A percentile compares a stretch with the other conserved stretches of the same genome.
phyloP scores from a whole-genome alignment of 352 stramenopile genomes.

The Pythium apleroticum region DNA sequence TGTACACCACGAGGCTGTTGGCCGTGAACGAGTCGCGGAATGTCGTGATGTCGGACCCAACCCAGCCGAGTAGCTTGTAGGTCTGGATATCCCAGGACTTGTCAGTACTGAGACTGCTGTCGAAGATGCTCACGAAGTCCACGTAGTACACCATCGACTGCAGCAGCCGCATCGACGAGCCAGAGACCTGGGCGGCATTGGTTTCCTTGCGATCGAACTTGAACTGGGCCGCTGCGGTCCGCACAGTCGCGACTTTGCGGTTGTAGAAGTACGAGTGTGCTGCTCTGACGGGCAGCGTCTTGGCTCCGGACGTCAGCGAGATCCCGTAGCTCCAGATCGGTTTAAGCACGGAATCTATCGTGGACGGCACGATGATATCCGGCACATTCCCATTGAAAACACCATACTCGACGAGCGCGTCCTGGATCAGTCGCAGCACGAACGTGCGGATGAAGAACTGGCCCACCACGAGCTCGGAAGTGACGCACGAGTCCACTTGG shows the following conservation, averaged over 20 bases:
- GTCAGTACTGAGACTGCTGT: neutral
- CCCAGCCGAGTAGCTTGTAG: constrained; percentile 40
- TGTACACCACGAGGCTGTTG: constrained; percentile 33
- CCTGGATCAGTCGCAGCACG: constrained; percentile 36
- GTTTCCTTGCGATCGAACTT: constrained; percentile 34
- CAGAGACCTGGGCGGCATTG: constrained; percentile 11
- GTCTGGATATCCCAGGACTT: constrained; percentile 30
- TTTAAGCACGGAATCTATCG: constrained; percentile 22
- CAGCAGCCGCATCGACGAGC: constrained; percentile 43
- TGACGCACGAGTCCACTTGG: constrained; percentile 40
- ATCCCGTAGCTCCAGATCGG: constrained; percentile 34
- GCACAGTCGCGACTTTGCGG: constrained; percentile 26
- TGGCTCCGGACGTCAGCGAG: constrained; percentile 31
- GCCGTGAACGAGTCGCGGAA: constrained; percentile 40
- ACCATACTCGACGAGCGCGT: constrained; percentile 13
- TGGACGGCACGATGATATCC: constrained; percentile 27
- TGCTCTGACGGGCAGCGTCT: neutral
- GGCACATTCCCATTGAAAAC: constrained; percentile 11
- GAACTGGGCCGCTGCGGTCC: constrained; percentile 26
- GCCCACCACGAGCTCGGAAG: constrained; percentile 35
- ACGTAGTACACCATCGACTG: constrained; percentile 42
- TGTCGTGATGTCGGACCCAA: constrained; percentile 33
- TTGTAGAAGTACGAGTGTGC: constrained; percentile 28
- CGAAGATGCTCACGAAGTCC: constrained; percentile 36
- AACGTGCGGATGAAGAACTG: constrained; percentile 45